Evolutionary conservation across 176 grass and related monocot genomes (phyloP).

Genomic region (Puya raimondii): DNA sequence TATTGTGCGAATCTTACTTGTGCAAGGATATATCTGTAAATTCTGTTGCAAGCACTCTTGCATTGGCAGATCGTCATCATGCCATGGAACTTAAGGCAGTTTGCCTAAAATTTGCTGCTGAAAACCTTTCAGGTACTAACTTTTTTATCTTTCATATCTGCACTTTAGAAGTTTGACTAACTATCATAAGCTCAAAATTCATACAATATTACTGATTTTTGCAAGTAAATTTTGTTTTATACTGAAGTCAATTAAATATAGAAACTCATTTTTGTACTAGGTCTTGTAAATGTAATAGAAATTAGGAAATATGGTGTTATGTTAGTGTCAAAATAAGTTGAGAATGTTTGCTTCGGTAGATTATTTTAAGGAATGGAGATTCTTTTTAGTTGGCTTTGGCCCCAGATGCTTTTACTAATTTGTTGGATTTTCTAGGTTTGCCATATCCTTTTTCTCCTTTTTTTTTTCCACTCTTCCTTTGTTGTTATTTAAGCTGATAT

Average conservation of each 20-base stretch:
- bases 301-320: too few species aligned
- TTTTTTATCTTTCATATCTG: not conserved
- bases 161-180: not conserved
- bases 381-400: not conserved
- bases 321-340: constrained; percentile 23
- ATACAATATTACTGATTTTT: too few species aligned
- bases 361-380: constrained; percentile 3
- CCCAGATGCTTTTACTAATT: too few species aligned
- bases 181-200: not conserved
- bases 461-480: too few species aligned
- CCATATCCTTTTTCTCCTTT: too few species aligned
- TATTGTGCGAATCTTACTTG: constrained; percentile 80
- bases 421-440: too few species aligned
- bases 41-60: constrained; percentile 68
- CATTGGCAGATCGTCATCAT: constrained; percentile 67
- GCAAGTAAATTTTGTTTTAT: too few species aligned
- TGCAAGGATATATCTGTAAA: constrained; percentile 83
- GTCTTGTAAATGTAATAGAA: too few species aligned
- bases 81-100: constrained; percentile 83
- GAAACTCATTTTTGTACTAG: not conserved
- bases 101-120: constrained; percentile 88
- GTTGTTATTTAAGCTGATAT: too few species aligned
- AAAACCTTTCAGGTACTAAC: constrained; percentile 81
- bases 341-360: not conserved
- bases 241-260: too few species aligned